Base-by-base conservation (phyloP, 371 early-diverging fungal genomes). In the Mortierella sp. region DNA sequence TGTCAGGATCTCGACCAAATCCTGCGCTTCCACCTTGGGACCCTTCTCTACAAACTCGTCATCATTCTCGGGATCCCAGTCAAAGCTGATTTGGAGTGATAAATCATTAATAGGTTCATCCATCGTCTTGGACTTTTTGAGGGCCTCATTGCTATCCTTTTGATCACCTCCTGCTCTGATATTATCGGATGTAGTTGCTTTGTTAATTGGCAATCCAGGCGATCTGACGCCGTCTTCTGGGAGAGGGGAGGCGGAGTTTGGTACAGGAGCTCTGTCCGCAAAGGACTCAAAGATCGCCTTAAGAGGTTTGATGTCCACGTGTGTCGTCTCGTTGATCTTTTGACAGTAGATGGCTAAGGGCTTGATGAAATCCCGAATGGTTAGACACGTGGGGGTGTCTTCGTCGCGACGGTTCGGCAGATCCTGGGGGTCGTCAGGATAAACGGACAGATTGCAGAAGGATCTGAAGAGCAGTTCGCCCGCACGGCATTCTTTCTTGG, bases 281-380 rank as follows among this genome's bases (percentile, higher is more conserved):
- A 77, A 77, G 0, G 79, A 77, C 45, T 77, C 79, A 11, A 72
- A 77, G 53, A 77, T 69, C 25, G 45, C 79, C 45, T 66, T 64
- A 48, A 72, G 65, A 1, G 79, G 69, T 1, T 68, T 64, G 43
- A 45, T 26, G 44, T 65, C 66, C 45, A 68, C 1, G 29, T 59
- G 50, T 1, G 52, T 28, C 18, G 30, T 28, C 12, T 68, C 62
- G 14, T 48, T 46, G n/a, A 68, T 45, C 12, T 77, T 72, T 15
- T 72, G 72, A 19, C 79, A 77, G 46, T 71, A 77, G 21, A 77
- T 55, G 1, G 79, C 79, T 46, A 77, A 55, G 25, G 79, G 79
- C 55, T 72, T 77, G 65, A 77, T 68, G 9, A 77, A 48, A 44
- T 77, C 79, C 1, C 69, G 50, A 26, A 58, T 28, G 19, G 56